Base-by-base conservation (phyloP, 371 early-diverging fungal species). In the Mortierella polycephala region DNA sequence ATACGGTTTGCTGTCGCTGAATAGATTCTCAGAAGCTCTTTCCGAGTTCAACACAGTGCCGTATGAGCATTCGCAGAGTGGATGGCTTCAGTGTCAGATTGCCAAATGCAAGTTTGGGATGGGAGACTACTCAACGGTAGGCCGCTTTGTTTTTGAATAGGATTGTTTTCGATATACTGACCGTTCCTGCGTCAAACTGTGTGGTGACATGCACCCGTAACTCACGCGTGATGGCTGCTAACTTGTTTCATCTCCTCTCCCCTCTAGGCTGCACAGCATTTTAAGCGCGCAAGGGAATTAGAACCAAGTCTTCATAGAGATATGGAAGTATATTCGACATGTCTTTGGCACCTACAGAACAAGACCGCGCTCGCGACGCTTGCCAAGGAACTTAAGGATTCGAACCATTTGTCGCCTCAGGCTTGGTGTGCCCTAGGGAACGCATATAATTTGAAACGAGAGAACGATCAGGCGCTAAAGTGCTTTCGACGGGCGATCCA, bases 391-490 rank as follows among this genome's bases (percentile, higher is more conserved):
- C 83, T 95, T 66, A 83, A 89, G 14, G 85, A 86, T 6, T 57
- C 81, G 0, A 87, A 91, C 51, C 84, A 87, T 21, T 70, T 71
- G 54, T 84, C 89, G 16, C 93, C 94, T 4, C 87, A 93, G 75
- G 88, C 95, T 2, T 95, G 93, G 94, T 74, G 87, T 52, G 90
- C 93, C 0, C 87, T 90, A 57, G 93, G 92, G 18, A 95, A 95
- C 75, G 86, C 87, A 57, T 94, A 92, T 61, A 89, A 86, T 66
- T 63, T 94, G 60, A 88, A 89, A 55, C 85, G 85, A 51, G 91
- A 94, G 51, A 93, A 91, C 62, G 86, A 85, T 13, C 75, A 84
- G 30, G 96, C 96, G 14, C 75, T 95, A 42, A 88, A 88, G 71
- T 89, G 92, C 64, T 91, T 95, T 67, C 74, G 83, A 39, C 84